These are phyloP conservation scores for Ophiostoma piceae DNA, from an alignment of 2,329 filamentous ascomycete genomes.

Conservation along the genomic window DNA sequence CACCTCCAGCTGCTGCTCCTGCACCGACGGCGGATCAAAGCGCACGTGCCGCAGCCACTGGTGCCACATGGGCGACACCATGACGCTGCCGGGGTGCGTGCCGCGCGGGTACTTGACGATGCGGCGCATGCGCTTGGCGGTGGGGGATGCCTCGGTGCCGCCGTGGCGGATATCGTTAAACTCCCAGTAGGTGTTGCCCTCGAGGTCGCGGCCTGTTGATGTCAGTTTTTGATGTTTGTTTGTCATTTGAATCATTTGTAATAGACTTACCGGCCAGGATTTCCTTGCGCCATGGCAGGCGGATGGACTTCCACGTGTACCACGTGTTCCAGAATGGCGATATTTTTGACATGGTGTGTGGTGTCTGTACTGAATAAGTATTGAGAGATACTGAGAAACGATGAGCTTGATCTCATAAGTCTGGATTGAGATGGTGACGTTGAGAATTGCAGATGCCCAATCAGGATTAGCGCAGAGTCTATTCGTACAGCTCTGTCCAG, in stretches of 20 bases:
- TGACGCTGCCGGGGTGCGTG: conserved; percentile 51
- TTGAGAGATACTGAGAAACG: not conserved
- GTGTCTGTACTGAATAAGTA: not conserved
- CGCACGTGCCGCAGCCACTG: conserved; percentile 63
- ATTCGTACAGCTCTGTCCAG: conserved; percentile 7
- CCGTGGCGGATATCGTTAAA: conserved; percentile 50
- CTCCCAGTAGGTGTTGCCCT: conserved; percentile 66
- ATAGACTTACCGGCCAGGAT: conserved; percentile 54
- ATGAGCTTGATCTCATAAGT: not conserved
- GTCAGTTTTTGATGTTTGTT: no score
- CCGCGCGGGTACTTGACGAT: conserved; percentile 55
- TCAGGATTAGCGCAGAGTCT: conserved; percentile 11
- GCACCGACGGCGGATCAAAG: conserved; percentile 47
- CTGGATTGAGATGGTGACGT: conserved; percentile 2
- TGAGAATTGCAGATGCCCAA: conserved; percentile 10
- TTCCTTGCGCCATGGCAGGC: conserved; percentile 58
- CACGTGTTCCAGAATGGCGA: conserved; percentile 43
- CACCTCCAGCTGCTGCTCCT: conserved; percentile 53
- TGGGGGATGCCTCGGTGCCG: conserved; percentile 28
- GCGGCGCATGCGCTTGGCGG: conserved; percentile 46
- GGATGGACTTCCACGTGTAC: conserved; percentile 58
- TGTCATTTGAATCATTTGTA: no score
- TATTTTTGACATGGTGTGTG: conserved; percentile 6
- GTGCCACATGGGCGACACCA: conserved; percentile 59
- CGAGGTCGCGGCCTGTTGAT: conserved; percentile 54